Percentiles rank a stretch among this genome's conserved stretches.
These are phyloP conservation scores for Diaporthe helianthi DNA, from an alignment of 2,329 filamentous ascomycete species.

Conservation along the genomic window DNA sequence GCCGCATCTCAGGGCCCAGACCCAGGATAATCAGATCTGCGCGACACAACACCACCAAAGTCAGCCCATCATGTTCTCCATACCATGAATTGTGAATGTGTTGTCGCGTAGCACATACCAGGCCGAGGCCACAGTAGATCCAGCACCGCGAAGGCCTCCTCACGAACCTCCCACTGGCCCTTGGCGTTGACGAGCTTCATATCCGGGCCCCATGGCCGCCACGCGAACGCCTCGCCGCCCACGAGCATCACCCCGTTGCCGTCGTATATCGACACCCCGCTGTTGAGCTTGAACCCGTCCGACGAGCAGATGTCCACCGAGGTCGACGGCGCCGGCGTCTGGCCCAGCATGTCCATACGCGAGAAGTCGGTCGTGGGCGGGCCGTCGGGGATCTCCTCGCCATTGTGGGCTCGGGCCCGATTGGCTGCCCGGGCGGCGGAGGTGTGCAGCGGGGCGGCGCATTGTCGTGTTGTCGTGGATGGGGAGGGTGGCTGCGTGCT, in stretches of 20 bases:
- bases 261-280: conserved; percentile 72
- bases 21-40: conserved; percentile 90
- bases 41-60: not conserved
- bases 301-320: conserved; percentile 81
- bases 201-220: conserved; percentile 75
- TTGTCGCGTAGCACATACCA: conserved; percentile 55
- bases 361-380: conserved; percentile 68
- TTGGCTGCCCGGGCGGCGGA: not conserved
- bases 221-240: conserved; percentile 85
- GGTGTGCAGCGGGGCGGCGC: conserved; percentile 32
- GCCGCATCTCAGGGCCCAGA: conserved; percentile 76
- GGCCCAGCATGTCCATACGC: conserved; percentile 79
- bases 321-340: conserved; percentile 78
- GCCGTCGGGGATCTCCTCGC: conserved; percentile 42
- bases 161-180: conserved; percentile 80
- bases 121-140: conserved; percentile 86
- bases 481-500: not conserved
- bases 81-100: conserved; percentile 43
- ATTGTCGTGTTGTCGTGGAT: not conserved
- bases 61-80: not conserved
- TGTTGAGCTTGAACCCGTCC: conserved; percentile 88
- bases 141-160: conserved; percentile 76
- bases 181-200: conserved; percentile 72
- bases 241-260: conserved; percentile 80
- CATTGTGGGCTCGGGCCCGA: conserved; percentile 37